Percentiles rank a stretch among this genome's conserved stretches.
Evolutionary conservation across 2,329 filamentous ascomycete species (phyloP).

Genomic region (Chalaropsis thielavioides): DNA sequence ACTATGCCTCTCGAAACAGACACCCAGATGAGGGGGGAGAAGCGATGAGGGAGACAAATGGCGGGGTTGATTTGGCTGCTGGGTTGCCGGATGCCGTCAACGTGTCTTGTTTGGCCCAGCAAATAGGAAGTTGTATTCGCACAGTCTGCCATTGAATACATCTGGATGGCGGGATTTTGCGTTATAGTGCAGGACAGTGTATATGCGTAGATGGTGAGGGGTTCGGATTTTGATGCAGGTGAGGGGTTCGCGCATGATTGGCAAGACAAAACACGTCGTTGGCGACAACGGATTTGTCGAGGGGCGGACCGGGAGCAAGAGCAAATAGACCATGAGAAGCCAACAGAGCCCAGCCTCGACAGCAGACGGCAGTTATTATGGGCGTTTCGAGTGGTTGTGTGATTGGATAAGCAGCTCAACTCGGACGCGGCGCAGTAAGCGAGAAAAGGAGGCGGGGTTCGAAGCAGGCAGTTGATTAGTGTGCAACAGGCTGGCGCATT

Average conservation of each 20-base stretch:
- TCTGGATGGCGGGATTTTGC: neutral
- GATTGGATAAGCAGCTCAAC: neutral
- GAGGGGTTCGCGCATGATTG: conserved; percentile 9
- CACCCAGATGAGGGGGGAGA: neutral
- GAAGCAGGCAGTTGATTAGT: neutral
- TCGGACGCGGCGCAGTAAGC: neutral
- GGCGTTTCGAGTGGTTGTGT: neutral
- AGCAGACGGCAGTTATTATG: neutral
- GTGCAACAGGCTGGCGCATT: neutral
- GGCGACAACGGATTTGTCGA: neutral
- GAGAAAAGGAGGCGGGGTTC: neutral
- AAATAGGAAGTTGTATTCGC: neutral
- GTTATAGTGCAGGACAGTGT: neutral
- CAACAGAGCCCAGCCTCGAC: neutral
- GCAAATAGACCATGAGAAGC: no score
- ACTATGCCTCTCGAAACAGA: neutral
- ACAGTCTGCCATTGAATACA: neutral
- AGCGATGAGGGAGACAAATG: neutral
- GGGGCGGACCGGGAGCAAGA: neutral
- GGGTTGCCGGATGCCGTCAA: neutral
- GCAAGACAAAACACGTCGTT: neutral
- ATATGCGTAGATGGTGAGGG: neutral
- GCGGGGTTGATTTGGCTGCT: neutral
- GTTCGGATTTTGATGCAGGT: conserved; percentile 1
- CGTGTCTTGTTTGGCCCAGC: neutral